phyloP scores from a whole-genome alignment of 805 yeast genomes.

The Myxozyma sirexii region DNA sequence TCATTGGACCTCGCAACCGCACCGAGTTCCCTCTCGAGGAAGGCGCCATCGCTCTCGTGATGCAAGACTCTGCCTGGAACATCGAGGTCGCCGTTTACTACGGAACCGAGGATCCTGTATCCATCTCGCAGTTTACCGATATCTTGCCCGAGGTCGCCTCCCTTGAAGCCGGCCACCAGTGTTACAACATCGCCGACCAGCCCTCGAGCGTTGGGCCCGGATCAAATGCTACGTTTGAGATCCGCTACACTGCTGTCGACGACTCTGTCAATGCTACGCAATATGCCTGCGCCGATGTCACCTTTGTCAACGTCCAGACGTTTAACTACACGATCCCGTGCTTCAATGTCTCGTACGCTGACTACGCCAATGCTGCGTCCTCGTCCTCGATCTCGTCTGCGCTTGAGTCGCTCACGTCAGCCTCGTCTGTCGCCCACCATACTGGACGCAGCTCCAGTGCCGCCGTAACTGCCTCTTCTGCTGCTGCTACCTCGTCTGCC shows the following conservation, averaged over 20 bases:
- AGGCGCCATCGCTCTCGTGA: slow-evolving; percentile 52
- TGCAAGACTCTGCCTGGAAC: slow-evolving; percentile 48
- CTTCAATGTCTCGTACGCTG: slow-evolving; percentile 31
- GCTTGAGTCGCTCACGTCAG: not conserved
- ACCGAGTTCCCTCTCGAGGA: slow-evolving; percentile 52
- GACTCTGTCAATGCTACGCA: slow-evolving; percentile 47
- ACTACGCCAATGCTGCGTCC: slow-evolving; percentile 14
- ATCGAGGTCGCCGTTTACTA: slow-evolving; percentile 49
- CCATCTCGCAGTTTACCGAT: slow-evolving; percentile 48
- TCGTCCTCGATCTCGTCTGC: slow-evolving; percentile 6
- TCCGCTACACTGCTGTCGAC: slow-evolving; percentile 49
- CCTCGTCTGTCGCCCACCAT: not conserved
- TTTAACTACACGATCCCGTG: slow-evolving; percentile 29
- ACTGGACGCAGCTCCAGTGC: not conserved
- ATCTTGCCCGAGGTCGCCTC: slow-evolving; percentile 29
- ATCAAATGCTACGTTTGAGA: slow-evolving; percentile 51
- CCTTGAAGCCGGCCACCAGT: slow-evolving; percentile 50
- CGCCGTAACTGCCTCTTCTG: not conserved
- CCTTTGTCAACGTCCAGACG: slow-evolving; percentile 41
- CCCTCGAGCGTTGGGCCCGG: slow-evolving; percentile 46
- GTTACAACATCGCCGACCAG: slow-evolving; percentile 51
- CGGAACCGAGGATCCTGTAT: slow-evolving; percentile 45
- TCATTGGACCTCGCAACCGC: slow-evolving; percentile 45
- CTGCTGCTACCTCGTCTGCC: slow-evolving; percentile 3
- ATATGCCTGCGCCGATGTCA: slow-evolving; percentile 52